phyloP scores from a whole-genome alignment of 345 rosid genomes.

The Gynandropsis gynandra region DNA sequence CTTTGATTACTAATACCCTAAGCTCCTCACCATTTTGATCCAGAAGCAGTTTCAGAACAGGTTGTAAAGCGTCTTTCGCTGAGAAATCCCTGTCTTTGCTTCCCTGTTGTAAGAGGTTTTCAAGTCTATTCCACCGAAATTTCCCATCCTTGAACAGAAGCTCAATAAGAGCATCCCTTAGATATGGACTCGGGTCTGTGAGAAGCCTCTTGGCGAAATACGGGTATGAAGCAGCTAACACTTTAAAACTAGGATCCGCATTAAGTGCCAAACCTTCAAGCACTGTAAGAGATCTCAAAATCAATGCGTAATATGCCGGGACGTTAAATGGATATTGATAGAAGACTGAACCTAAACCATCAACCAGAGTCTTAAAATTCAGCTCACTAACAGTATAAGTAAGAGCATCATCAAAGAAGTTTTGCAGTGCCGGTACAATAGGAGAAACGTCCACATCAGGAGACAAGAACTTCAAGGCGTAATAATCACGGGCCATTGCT shows the following conservation, averaged over 20 bases:
- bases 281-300: slow-evolving; percentile 92
- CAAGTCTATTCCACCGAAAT: slow-evolving; percentile 96
- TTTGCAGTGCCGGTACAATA: slow-evolving; percentile 74
- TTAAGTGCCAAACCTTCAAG: slow-evolving; percentile 90
- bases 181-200: slow-evolving; percentile 93
- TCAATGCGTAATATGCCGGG: slow-evolving; percentile 88
- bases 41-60: slow-evolving; percentile 67
- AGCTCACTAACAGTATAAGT: slow-evolving; percentile 87
- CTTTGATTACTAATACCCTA: slow-evolving; percentile 61
- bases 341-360: slow-evolving; percentile 86
- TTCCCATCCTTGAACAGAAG: slow-evolving; percentile 91
- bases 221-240: slow-evolving; percentile 91
- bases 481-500: slow-evolving; percentile 96
- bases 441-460: slow-evolving; percentile 93
- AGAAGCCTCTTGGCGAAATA: slow-evolving; percentile 97
- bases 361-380: slow-evolving; percentile 84
- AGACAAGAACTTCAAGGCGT: slow-evolving; percentile 73
- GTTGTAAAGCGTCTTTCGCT: slow-evolving; percentile 83
- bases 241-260: slow-evolving; percentile 92
- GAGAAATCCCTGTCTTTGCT: slow-evolving; percentile 90
- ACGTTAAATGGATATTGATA: slow-evolving; percentile 89
- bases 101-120: slow-evolving; percentile 85
- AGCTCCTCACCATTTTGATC: slow-evolving; percentile 80
- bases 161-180: slow-evolving; percentile 94
- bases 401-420: slow-evolving; percentile 92